Base-by-base conservation (phyloP, 2,329 filamentous ascomycete genomes). In the Paecilomyces niveus region DNA sequence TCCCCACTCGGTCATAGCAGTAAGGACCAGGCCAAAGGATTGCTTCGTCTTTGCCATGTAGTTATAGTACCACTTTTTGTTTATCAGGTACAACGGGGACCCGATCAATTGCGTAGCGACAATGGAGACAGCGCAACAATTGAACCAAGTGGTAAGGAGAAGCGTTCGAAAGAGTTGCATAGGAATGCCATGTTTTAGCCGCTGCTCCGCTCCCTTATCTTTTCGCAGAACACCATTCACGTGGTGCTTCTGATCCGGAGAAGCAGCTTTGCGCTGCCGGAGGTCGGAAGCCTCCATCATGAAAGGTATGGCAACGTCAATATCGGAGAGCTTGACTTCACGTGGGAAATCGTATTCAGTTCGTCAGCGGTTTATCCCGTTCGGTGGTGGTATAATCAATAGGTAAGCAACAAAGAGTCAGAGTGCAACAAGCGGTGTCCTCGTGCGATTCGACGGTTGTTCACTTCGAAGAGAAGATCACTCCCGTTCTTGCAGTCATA, bases 41-140 rank as follows among this genome's bases (percentile, higher is more conserved):
- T 86, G 81, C 69, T 87, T 87, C 18, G 85, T 87, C 68, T 83
- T 82, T 22, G 84, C 82, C 81, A 87, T 87, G 67, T 85, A 87
- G 9, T 79, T 77, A 66, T 87, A 83, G 69, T 85, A 87, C 66
- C 82, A 85, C 53, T 82, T 76, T 57, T 80, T 81, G 63, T 84
- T 83, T 66, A 85, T 80, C 56, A 86, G 70, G 67, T 87, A 86
- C 32, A 87, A 71, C 0, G 85, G 85, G 8, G 81, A 77, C 15
- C 85, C 85, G 53, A 87, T 73, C 59, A 86, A 74, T 64, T 87
- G 85, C 5, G 83, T 85, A 45, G 77, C 77, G 61, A 81, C 77
- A 62, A 78, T 77, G 57, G 68, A 64, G 53, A 76, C 57, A 55
- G 70, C 72, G 61, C 75, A 77, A 58, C 72, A 72, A 60, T 76